phyloP scores from a whole-genome alignment of 2,329 filamentous ascomycete genomes.

The Dothideomycetes sp. region DNA sequence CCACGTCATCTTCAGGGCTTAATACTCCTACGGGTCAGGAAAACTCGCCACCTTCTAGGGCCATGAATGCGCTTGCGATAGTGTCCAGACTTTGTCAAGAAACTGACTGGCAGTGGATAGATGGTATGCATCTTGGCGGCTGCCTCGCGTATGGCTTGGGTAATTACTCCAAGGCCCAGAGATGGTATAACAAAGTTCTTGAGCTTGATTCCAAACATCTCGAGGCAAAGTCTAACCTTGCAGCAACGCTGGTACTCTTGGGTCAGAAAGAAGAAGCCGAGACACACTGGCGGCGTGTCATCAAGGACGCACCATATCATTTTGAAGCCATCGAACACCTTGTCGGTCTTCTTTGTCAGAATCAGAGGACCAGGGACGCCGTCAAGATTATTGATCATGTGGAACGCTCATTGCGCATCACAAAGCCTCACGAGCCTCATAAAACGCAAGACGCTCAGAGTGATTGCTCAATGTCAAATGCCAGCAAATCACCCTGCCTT shows the following conservation, averaged over 20 bases:
- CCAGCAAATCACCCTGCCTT: conserved; percentile 41
- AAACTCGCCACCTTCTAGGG: conserved; percentile 36
- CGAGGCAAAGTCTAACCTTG: conserved; percentile 87
- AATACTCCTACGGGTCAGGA: conserved; percentile 22
- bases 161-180: conserved; percentile 64
- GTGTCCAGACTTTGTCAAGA: conserved; percentile 66
- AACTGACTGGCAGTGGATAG: conserved; percentile 77
- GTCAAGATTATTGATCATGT: conserved; percentile 79
- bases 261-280: conserved; percentile 76
- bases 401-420: conserved; percentile 56
- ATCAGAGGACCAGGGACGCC: conserved; percentile 71
- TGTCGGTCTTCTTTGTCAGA: conserved; percentile 73
- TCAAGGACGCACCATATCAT: conserved; percentile 73
- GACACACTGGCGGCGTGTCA: conserved; percentile 72
- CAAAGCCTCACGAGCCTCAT: conserved; percentile 34
- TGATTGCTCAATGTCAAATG: conserved; percentile 44
- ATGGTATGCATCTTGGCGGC: conserved; percentile 83
- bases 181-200: conserved; percentile 62
- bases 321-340: conserved; percentile 94
- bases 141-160: conserved; percentile 86
- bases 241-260: conserved; percentile 76
- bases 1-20: conserved; percentile 23
- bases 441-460: conserved; percentile 43
- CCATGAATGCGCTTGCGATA: conserved; percentile 58
- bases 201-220: conserved; percentile 61